A percentile compares a stretch with the other conserved stretches of the same genome.
Conservation (phyloP, 2,329 filamentous ascomycete genomes). For the Coniella lustricola region DNA sequence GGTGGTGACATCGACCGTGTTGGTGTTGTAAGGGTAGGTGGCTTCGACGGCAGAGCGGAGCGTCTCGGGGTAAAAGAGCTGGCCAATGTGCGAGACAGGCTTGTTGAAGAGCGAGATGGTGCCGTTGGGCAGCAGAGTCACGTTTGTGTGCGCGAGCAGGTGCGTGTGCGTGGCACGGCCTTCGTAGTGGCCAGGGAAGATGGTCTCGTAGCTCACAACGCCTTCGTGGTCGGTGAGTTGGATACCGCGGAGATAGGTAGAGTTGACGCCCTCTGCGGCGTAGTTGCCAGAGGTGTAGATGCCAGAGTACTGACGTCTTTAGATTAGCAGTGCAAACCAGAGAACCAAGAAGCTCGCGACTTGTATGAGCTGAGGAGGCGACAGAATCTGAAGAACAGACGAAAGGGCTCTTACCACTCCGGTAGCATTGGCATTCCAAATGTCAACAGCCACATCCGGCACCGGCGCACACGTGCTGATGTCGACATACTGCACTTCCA, state of each 20-base stretch:
- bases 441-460: slow-evolving; percentile 33
- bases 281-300: slow-evolving; percentile 23
- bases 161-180: slow-evolving; percentile 15
- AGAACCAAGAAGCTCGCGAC: slow-evolving; percentile 14
- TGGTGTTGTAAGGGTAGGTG: slow-evolving; percentile 24
- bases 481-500: slow-evolving; percentile 25
- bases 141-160: slow-evolving; percentile 24
- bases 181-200: slow-evolving; percentile 16
- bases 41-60: slow-evolving; percentile 24
- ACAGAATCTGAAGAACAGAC: slow-evolving; percentile 20
- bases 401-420: slow-evolving; percentile 23
- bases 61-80: slow-evolving; percentile 27
- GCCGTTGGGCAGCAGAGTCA: slow-evolving; percentile 23
- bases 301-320: slow-evolving; percentile 29
- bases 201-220: slow-evolving; percentile 12
- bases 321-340: too few species aligned
- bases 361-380: slow-evolving; percentile 20
- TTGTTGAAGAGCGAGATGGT: slow-evolving; percentile 22
- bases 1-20: slow-evolving; percentile 23
- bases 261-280: slow-evolving; percentile 10
- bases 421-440: slow-evolving; percentile 37
- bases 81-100: slow-evolving; percentile 26
- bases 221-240: slow-evolving; percentile 16
- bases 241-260: slow-evolving; percentile 14
- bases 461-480: slow-evolving; percentile 38